Evolutionary conservation across 2,329 filamentous ascomycete genomes (phyloP).

Genomic region (Trichoderma atrobrunneum): DNA sequence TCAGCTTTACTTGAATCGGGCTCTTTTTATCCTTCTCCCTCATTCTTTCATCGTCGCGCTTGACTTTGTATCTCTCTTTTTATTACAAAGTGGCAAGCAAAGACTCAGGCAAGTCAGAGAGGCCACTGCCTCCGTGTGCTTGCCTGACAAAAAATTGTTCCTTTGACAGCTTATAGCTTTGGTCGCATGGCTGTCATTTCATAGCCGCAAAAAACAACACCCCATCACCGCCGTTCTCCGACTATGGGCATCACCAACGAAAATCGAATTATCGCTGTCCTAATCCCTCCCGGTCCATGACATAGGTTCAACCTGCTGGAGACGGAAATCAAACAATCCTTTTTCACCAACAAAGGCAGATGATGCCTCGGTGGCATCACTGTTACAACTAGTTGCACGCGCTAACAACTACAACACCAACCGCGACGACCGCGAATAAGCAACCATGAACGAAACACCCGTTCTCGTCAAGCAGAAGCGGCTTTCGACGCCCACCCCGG

Average conservation of each 20-base stretch:
- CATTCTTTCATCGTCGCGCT: constrained; percentile 7
- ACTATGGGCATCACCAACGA: constrained; percentile 28
- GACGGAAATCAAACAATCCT: background rate
- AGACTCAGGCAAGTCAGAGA: constrained; percentile 11
- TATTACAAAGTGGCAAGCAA: constrained; percentile 11
- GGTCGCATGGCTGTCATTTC: constrained; percentile 16
- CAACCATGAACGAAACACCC: constrained; percentile 36
- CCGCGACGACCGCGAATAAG: constrained; percentile 33
- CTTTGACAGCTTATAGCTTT: constrained; percentile 14
- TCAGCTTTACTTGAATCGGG: constrained; percentile 1
- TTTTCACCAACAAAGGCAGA: constrained; percentile 6
- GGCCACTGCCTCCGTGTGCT: constrained; percentile 11
- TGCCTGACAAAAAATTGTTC: constrained; percentile 4
- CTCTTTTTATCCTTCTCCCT: constrained; percentile 9
- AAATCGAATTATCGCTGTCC: constrained; percentile 21
- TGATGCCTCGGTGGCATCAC: constrained; percentile 16
- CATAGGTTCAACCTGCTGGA: background rate
- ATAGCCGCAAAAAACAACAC: constrained; percentile 3
- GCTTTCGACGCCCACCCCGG: constrained; percentile 29
- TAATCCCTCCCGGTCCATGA: constrained; percentile 22
- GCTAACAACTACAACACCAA: constrained; percentile 5
- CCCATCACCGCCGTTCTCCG: constrained; percentile 18
- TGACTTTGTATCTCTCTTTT: constrained; percentile 11
- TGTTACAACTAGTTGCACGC: constrained; percentile 10
- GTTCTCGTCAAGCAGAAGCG: constrained; percentile 35